Evolutionary conservation across 1,139 yeast species (phyloP), one percentile per base, ranked within the genome.

Genomic region (Debaryomyces udenii): DNA sequence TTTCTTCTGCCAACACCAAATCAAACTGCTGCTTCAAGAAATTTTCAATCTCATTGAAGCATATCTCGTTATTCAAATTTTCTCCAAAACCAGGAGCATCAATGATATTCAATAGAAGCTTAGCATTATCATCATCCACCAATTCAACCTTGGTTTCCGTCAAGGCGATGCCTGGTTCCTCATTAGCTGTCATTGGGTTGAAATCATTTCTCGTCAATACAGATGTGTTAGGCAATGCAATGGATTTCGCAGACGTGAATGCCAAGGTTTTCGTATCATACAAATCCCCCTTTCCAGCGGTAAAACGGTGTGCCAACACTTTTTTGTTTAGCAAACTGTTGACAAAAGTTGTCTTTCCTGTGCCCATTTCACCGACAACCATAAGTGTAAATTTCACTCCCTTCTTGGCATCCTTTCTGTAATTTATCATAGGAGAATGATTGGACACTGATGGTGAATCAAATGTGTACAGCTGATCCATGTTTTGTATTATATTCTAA

Each of bases 11-110:
- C 51, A 93, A 76, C 30, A 91, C 94, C 53, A 86, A 89, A 63
- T 93, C 99, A 62, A 87, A 91, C 62, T 91, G 97, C 58, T 83
- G 88, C 57, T 87, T 93, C 50, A 93, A 70, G 60, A 83, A 91
- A 45, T 78, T 79, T 41, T 83, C 81, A 45, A 93, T 83, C 49
- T 86, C 86, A 27, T 71, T 73, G 56, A 87, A 86, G 59, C 89
- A 58, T 69, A 77, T 45, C 35, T 78, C 79, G 53, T 84, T 83
- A 57, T 84, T 83, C 49, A 84, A 62, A 50, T 83, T 82, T 46
- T 81, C 86, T 14, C 90, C 91, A 57, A 83, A 81, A 0, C 93
- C 93, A n/a, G 89, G 88, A 0, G 93, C 81, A 56, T 84, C 90
- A 45, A 86, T 76, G 40, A 86, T 66, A 49, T 76, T 81, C 52